Evolutionary conservation across 306 rosid genomes (phyloP).

Genomic region (Hylodesmum podocarpum): DNA sequence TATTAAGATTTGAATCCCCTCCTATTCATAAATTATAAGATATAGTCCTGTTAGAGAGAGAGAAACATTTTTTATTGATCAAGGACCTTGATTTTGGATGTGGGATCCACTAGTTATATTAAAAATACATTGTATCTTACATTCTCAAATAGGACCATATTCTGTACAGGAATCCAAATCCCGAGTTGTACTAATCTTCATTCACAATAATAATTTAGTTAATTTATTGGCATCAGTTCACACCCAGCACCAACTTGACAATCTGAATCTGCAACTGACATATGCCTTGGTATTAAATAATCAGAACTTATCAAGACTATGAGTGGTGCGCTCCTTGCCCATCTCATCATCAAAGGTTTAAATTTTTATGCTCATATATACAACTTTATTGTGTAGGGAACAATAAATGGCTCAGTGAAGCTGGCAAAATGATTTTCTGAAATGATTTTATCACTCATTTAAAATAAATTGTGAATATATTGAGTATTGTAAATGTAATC

Average conservation of each 20-base stretch:
- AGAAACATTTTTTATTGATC: background rate
- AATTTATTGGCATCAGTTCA: background rate
- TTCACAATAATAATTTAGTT: background rate
- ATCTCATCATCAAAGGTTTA: background rate
- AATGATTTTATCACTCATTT: background rate
- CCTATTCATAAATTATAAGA: too few relatives aligned
- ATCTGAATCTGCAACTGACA: background rate
- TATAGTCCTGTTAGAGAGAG: too few relatives aligned
- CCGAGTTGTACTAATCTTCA: background rate
- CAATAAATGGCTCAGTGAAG: background rate
- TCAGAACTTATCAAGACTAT: background rate
- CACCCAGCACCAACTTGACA: background rate
- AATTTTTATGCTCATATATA: background rate
- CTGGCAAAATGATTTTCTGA: background rate
- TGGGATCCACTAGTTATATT: background rate
- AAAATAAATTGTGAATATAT: background rate
- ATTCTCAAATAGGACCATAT: background rate
- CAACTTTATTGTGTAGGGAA: background rate
- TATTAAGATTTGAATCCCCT: background rate
- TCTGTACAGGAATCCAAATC: background rate
- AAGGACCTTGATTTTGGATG: background rate
- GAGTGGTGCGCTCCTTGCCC: background rate
- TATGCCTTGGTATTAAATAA: background rate
- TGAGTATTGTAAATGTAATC: background rate
- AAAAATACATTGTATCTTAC: background rate